Percentiles rank a stretch among this genome's conserved stretches.
phyloP scores from a whole-genome alignment of 2,329 filamentous ascomycete genomes.

The Cryphonectria parasitica region DNA sequence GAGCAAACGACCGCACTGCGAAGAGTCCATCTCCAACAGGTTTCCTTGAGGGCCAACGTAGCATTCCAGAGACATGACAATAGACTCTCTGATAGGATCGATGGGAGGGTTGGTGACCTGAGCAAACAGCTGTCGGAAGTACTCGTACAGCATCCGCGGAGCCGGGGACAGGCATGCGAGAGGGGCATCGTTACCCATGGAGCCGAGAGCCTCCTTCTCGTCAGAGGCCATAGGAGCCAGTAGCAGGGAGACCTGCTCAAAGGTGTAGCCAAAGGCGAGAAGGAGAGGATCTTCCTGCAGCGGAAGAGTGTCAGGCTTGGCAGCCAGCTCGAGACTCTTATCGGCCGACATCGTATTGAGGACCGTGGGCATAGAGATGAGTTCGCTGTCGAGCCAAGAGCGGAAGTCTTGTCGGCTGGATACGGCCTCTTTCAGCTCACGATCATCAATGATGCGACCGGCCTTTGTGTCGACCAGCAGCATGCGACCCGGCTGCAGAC shows the following conservation, averaged over 20 bases:
- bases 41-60: slow-evolving; percentile 97
- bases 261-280: slow-evolving; percentile 88
- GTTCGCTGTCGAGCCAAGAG: slow-evolving; percentile 82
- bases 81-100: slow-evolving; percentile 94
- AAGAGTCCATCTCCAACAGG: slow-evolving; percentile 87
- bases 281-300: slow-evolving; percentile 85
- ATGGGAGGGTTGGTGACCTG: slow-evolving; percentile 98
- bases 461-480: slow-evolving; percentile 87
- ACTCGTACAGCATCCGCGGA: slow-evolving; percentile 88
- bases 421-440: slow-evolving; percentile 87
- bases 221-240: slow-evolving; percentile 96
- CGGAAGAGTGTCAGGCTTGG: slow-evolving; percentile 68
- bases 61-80: slow-evolving; percentile 97
- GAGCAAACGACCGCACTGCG: slow-evolving; percentile 83
- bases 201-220: slow-evolving; percentile 94
- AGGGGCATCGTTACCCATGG: slow-evolving; percentile 97
- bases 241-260: slow-evolving; percentile 91
- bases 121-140: slow-evolving; percentile 96
- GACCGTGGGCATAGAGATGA: slow-evolving; percentile 80
- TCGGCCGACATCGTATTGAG: slow-evolving; percentile 64
- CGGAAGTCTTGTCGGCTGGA: slow-evolving; percentile 87
- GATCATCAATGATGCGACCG: slow-evolving; percentile 92
- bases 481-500: slow-evolving; percentile 94
- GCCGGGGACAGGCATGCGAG: slow-evolving; percentile 89
- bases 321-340: slow-evolving; percentile 62